Base-by-base conservation (phyloP, 2,329 filamentous ascomycete genomes). In the Cladophialophora exuberans region DNA sequence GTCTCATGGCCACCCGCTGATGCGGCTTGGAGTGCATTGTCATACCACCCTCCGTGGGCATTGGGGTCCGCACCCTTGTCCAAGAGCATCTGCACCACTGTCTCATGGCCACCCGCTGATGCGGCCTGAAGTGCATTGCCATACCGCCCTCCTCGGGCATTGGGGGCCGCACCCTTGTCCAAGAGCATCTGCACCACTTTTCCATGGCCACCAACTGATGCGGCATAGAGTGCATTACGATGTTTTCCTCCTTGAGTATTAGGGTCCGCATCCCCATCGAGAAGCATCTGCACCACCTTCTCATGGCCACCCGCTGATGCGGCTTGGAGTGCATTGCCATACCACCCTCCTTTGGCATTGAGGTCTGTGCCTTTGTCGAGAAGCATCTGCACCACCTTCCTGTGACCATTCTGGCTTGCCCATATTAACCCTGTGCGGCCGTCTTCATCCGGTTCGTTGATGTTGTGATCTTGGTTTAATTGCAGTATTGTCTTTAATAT, bases 321-420 rank as follows among this genome's bases (percentile, higher is more conserved):
- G 4, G 36, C 35, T 13, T 33, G 26, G 2, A 55, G 52, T 11
- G 52, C 52, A 45, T 7, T 51, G 3, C 46, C 15, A 54, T 41
- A 54, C 5, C 2, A 7, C 36, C 26, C 46, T 42, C 45, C 28
- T 45, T 36, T 31, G 15, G 55, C 39, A 50, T 51, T 46, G 22
- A 55, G 28, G 28, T 53, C 52, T 3, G 52, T 46, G 6, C 51
- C 55, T 10, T 7, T 10, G n/a, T 50, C 33, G 11, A 54, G 33
- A 3, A 58, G 51, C 20, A 50, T 43, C 45, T 58, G 51, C 17
- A 55, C 45, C 13, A 56, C 43, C 50, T 52, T 43, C 35, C 42
- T 31, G 44, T 56, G 47, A 20, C 53, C 45, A 30, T 42, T 20
- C 20, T 41, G 15, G 23, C 3, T 41, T 41, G 38, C 38, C 38